Base-by-base conservation (phyloP, 495 filamentous ascomycete genomes). In the Penicillium robsamsonii region DNA sequence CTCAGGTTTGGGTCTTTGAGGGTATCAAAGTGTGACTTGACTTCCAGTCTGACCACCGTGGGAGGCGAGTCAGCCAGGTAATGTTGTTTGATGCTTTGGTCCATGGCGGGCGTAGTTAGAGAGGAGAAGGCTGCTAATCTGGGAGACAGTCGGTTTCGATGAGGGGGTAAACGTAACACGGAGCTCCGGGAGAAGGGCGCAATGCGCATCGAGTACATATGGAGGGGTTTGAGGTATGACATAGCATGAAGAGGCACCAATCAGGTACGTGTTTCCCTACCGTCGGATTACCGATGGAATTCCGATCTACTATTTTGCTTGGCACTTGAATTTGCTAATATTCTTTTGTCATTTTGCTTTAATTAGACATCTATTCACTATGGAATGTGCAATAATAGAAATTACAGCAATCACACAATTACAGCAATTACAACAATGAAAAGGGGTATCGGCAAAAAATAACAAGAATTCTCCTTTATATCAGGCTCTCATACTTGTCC, bases 21-120 rank as follows among this genome's bases (percentile, higher is more conserved):
- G 12, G 88, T 83, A 41, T 91, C 86, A 70, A 97, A 98, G 70
- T 97, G 94, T 51, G 87, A 84, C 74, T 89, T 90, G 68, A 97
- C 89, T 64, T 88, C 86, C 31, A 98, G 82, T 18, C 85, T 82
- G 43, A 96, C 93, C 51, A 96, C 84, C 17, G 84, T 85, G 0
- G 94, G 94, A 18, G 94, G 94, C 44, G 86, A 86, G 76, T 98
- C 94, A 13, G 92, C 92, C 43, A 92, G 80, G 72, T 93, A 96
- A 61, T 93, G 88, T 49, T 78, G 69, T 52, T 73, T 77, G 46
- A 70, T 65, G 37, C 67, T 72, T 31, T 59, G 63, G 60, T 79
- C 75, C 75, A 79, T 78, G 50, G 41, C 68, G 59, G 52, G 40
- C 53, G 53, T 30, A 33, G 50, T 41, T 49, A 55, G 31, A 46